Base-by-base conservation (phyloP, 2,329 filamentous ascomycete genomes). In the Sclerotinia spermophila region DNA sequence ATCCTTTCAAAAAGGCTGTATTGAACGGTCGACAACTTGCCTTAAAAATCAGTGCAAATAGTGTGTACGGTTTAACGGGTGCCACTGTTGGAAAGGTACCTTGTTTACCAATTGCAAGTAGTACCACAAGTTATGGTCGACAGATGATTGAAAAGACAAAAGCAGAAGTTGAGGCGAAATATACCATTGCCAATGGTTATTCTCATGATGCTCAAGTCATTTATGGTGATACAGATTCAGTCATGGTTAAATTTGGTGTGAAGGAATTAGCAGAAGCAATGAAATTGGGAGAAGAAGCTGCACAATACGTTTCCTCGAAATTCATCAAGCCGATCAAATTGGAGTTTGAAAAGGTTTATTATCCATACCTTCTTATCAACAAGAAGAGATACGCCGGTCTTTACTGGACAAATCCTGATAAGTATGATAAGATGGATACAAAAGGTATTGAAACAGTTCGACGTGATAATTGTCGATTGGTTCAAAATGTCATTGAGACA, bases 71-170 rank as follows among this genome's bases (percentile, higher is more conserved):
- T 84, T 84, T 99, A 74, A 99, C 96, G 10, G 96, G 96, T 82
- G 96, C 96, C 2, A 98, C 94, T 0, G 94, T 94, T 44, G 96
- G 96, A 78, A 99, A 99, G 80, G 85, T 99, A 55, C 96, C 96
- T 0, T 99, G 96, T 84, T 84, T 99, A 71, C 89, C 92, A 55
- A 98, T 99, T 80, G 96, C 96, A 72, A 97, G 94, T 83, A 97
- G 94, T 82, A 98, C 96, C 21, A 99, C 96, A 2, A 94, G 92
- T 83, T 99, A 97, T 78, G 96, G 96, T 75, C 93, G 96, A 77
- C 92, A 97, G 79, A 99, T 99, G 96, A 99, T 99, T 83, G 95
- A 98, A 81, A 96, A 90, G 82, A 98, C 96, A 0, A 98, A 97
- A 81, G 87, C 91, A n/a, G 96, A 98, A 79, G 96, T 99, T 10